Evolutionary conservation across 1,284 basidiomycete species (phyloP), one percentile per base, ranked within the genome.

Genomic region (Caloboletus firmus): DNA sequence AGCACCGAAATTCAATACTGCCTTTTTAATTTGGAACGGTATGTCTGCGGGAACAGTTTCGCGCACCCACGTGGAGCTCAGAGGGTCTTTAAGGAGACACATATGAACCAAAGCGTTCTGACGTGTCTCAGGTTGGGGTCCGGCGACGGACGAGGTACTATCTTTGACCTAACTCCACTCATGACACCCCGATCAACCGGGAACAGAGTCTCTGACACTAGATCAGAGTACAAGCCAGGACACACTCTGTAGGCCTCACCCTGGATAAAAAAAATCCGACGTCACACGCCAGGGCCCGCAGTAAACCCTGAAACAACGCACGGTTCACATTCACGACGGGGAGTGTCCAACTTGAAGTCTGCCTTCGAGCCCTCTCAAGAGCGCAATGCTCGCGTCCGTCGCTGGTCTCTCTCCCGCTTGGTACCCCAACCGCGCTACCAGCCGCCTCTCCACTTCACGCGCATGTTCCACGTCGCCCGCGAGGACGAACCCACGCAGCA

Each of bases 401-500:
- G 50, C 56, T 0, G 41, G 43, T 28, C 66, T 49, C 5, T 57
- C 41, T 24, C 64, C 67, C 0, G 18, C 43, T 22, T 35, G 55
- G 44, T 72, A 71, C 13, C 57, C 58, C 35, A 62, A 34, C 7
- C 58, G 56, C 7, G 45, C 51, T 40, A 57, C 39, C 39, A 73
- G 42, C 37, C 67, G 62, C 32, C n/a, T 17, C 52, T 61, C 70
- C 20, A 70, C 58, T 47, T 62, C 59, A 1, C 51, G 58, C 2
- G 71, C 73, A 13, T 57, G 57, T n/a, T 44, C 45, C 17, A 63
- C 36, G 28, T 60, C 55, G 15, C 56, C 56, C 5, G 59, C 54
- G 18, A 64, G n/a, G 7, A 71, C 51, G 31, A 75, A 62, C 12
- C 65, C 66, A 9, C 63, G 62, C 31, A 76, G 47, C 47, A 72